Evolutionary conservation across 108 stramenopile genomes (phyloP).

Genomic region (Hondaea fermentalgiana): DNA sequence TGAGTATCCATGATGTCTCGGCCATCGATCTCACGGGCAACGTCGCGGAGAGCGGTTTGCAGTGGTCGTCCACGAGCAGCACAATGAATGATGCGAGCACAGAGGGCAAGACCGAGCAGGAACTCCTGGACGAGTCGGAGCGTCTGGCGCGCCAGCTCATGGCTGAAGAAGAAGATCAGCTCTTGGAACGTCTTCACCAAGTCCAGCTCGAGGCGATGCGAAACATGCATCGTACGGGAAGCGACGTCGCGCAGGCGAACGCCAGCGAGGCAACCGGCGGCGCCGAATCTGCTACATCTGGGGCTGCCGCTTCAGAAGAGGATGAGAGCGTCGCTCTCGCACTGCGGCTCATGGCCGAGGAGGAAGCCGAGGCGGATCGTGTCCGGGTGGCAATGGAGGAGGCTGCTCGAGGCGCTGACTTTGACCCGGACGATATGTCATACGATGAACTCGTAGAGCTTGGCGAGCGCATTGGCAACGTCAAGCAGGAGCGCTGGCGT

Average conservation of each 20-base stretch:
- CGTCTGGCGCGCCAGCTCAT: not conserved
- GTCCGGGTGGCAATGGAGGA: not conserved
- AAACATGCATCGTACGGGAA: not conserved
- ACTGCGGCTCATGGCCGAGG: not conserved
- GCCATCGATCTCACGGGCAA: too few species aligned
- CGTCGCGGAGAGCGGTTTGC: too few species aligned
- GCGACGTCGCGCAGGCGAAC: not conserved
- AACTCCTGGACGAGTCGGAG: conserved; percentile 1
- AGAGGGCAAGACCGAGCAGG: not conserved
- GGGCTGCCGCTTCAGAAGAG: not conserved
- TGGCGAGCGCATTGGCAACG: not conserved
- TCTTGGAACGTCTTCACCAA: not conserved
- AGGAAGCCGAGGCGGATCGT: not conserved
- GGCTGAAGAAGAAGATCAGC: not conserved
- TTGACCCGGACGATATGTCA: conserved; percentile 1
- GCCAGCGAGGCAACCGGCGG: not conserved
- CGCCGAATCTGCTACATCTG: not conserved
- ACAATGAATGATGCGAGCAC: too few species aligned
- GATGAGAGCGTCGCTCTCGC: not conserved
- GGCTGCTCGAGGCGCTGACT: not conserved
- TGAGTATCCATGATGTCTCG: too few species aligned
- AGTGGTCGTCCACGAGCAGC: too few species aligned
- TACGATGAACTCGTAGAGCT: not conserved
- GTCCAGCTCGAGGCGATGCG: not conserved
- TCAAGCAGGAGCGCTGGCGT: conserved; percentile 13